Conservation (phyloP, 345 rosid species). For the Geranium rotundifolium region DNA sequence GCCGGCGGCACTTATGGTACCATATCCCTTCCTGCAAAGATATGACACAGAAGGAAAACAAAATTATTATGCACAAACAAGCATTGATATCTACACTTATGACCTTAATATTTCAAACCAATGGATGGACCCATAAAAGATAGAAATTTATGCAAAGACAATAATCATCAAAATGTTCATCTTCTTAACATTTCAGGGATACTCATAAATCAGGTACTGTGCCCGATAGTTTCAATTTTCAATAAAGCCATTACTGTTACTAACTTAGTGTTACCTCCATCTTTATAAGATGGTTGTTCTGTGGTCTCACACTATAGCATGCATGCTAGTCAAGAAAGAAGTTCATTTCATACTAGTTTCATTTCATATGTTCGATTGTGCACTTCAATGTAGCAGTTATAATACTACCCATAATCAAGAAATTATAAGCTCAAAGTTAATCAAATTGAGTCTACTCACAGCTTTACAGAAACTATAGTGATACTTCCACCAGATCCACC, state of each 20-base stretch:
- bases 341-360: too few species aligned
- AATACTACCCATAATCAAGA: not conserved
- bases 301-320: too few species aligned
- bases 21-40: constrained; percentile 73
- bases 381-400: not conserved
- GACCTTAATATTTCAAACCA: not conserved
- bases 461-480: constrained; percentile 44
- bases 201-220: not conserved
- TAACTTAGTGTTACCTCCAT: not conserved
- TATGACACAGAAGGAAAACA: constrained; percentile 2
- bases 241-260: not conserved
- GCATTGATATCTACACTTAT: not conserved
- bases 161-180: not conserved
- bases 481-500: constrained; percentile 99
- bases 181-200: too few species aligned
- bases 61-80: constrained; percentile 1
- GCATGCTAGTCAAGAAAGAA: too few species aligned
- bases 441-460: constrained; percentile 39
- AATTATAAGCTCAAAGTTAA: not conserved
- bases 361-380: not conserved
- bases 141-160: not conserved
- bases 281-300: too few species aligned
- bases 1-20: constrained; percentile 76
- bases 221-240: not conserved
- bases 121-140: not conserved